A percentile compares a stretch with the other conserved stretches of the same genome.
Evolutionary conservation across 441 rosid species (phyloP).

Genomic region (Cnidoscolus chayamansa): DNA sequence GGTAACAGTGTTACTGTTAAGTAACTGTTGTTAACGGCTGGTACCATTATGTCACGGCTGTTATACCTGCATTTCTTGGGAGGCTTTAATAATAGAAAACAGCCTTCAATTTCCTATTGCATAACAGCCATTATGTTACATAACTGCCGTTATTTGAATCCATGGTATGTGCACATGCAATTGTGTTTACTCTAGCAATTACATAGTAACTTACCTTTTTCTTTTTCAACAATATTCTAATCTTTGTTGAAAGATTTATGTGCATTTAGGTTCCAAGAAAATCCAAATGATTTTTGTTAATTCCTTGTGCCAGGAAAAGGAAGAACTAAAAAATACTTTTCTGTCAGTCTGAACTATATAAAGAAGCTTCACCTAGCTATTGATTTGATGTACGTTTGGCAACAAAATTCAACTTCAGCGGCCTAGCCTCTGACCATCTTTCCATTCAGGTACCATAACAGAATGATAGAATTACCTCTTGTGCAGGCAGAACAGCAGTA

Average conservation of each 20-base stretch:
- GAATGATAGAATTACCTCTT: constrained; percentile 38
- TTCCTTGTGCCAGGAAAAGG: not conserved
- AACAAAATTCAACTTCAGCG: not conserved
- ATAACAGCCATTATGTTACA: no score
- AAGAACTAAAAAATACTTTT: not conserved
- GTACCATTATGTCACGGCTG: no score
- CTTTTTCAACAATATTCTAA: no score
- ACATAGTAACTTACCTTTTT: not conserved
- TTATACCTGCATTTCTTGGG: no score
- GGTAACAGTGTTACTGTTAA: no score
- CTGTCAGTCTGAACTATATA: not conserved
- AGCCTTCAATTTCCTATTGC: no score
- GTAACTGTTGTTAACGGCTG: no score
- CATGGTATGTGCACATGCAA: not conserved
- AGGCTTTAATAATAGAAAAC: no score
- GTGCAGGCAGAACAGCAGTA: constrained; percentile 47
- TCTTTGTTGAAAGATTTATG: not conserved
- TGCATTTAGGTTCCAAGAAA: not conserved
- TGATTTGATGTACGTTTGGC: not conserved
- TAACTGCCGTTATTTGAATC: no score
- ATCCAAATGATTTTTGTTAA: not conserved
- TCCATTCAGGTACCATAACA: not conserved
- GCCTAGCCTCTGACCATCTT: not conserved
- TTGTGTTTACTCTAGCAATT: not conserved
- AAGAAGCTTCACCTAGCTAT: not conserved